A percentile compares a stretch with the other conserved stretches of the same genome.
Evolutionary conservation across 1,284 basidiomycete genomes (phyloP).

Genomic region (Ceratorhiza oryzae-sativae): DNA sequence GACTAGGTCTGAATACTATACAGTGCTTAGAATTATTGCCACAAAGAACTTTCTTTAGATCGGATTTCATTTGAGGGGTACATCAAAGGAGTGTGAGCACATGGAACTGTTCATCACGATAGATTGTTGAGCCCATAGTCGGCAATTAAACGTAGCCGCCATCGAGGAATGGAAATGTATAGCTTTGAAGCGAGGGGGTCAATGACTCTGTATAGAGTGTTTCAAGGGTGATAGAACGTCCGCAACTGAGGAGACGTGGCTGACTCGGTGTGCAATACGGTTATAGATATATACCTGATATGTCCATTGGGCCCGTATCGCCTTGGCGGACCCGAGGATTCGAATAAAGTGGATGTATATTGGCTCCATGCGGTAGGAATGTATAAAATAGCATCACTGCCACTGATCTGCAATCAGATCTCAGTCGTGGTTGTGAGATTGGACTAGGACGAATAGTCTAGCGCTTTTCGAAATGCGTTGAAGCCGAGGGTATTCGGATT

Average conservation of each 20-base stretch:
- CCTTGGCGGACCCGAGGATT: neutral
- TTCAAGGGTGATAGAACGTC: neutral
- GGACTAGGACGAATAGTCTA: neutral
- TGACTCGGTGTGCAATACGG: neutral
- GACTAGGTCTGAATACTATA: neutral
- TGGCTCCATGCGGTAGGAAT: neutral
- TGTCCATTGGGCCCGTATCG: neutral
- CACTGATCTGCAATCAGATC: neutral
- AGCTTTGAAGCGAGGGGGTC: neutral
- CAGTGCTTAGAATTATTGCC: neutral
- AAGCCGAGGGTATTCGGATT: neutral
- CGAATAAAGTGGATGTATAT: neutral
- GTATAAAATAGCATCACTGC: neutral
- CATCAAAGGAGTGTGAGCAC: slow-evolving; percentile 8
- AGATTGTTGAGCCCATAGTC: neutral
- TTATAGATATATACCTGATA: neutral
- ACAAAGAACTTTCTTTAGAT: neutral
- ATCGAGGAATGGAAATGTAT: neutral
- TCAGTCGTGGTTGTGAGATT: neutral
- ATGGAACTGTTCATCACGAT: neutral
- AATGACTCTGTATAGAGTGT: neutral
- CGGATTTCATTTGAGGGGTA: neutral
- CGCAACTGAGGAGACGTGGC: neutral
- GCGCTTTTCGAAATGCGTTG: neutral
- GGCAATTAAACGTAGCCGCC: slow-evolving; percentile 1